A percentile compares a stretch with the other conserved stretches of the same genome.
Conservation (phyloP, 2,329 filamentous ascomycete species). For the Dothideomycetes sp. region DNA sequence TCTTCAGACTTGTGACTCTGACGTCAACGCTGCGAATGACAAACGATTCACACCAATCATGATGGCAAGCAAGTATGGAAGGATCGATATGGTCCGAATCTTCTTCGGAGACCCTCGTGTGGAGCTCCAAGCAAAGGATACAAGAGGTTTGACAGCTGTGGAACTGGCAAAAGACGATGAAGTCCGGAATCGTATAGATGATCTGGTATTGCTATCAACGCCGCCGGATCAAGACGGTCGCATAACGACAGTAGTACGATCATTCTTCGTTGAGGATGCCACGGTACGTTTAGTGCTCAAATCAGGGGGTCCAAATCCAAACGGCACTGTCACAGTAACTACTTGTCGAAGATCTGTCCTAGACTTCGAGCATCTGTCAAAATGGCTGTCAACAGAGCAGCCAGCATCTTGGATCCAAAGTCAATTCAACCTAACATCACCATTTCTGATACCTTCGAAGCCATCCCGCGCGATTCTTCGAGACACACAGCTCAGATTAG, state of each 20-base stretch:
- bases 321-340: constrained; percentile 81
- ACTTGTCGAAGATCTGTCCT: constrained; percentile 78
- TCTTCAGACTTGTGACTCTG: constrained; percentile 77
- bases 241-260: constrained; percentile 85
- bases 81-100: constrained; percentile 82
- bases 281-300: constrained; percentile 89
- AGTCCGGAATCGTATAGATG: constrained; percentile 90
- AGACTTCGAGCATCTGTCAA: constrained; percentile 85
- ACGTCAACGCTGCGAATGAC: constrained; percentile 91
- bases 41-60: constrained; percentile 92
- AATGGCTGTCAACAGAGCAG: constrained; percentile 75
- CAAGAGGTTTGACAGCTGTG: constrained; percentile 82
- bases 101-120: constrained; percentile 82
- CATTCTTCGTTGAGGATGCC: constrained; percentile 94
- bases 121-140: constrained; percentile 72
- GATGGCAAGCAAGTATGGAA: constrained; percentile 96
- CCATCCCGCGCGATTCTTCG: constrained; percentile 78
- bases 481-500: constrained; percentile 75
- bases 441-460: constrained; percentile 86
- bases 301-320: constrained; percentile 74
- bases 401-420: constrained; percentile 90
- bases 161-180: constrained; percentile 98
- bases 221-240: constrained; percentile 62
- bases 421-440: constrained; percentile 65
- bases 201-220: constrained; percentile 74